These are phyloP conservation scores for Daldinia sp. DNA, from an alignment of 2,329 filamentous ascomycete genomes.

Conservation along the genomic window DNA sequence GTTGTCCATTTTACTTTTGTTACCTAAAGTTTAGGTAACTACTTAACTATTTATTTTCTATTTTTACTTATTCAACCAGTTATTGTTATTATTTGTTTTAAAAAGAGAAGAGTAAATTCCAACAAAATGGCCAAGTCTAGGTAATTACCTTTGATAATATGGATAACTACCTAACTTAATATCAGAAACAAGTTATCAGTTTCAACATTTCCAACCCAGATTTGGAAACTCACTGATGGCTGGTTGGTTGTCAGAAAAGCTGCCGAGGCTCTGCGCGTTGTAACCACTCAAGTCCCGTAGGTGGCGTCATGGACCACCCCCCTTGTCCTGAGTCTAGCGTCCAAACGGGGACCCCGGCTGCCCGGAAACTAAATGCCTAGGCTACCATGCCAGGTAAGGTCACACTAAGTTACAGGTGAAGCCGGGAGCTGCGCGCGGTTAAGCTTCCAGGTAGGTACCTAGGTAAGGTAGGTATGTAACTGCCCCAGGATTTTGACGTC, in stretches of 20 bases:
- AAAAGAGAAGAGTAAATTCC: too few species aligned
- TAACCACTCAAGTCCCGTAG: conserved; percentile 12
- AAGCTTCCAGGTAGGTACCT: conserved; percentile 2
- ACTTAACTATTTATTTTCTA: neutral
- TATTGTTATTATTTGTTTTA: too few species aligned
- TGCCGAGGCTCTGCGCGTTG: conserved; percentile 21
- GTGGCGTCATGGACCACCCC: conserved; percentile 16
- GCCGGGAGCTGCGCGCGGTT: conserved; percentile 8
- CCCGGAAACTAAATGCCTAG: neutral
- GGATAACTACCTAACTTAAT: neutral
- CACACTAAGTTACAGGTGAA: conserved; percentile 1
- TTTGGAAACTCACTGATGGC: conserved; percentile 2
- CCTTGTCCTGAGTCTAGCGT: conserved; percentile 22
- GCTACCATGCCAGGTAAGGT: neutral
- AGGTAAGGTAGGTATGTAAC: too few species aligned
- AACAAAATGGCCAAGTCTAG: neutral
- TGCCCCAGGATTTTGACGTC: conserved; percentile 19
- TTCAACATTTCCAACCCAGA: neutral
- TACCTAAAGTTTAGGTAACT: neutral
- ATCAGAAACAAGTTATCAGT: neutral
- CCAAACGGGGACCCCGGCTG: conserved; percentile 29
- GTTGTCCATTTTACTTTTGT: neutral
- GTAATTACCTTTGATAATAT: neutral
- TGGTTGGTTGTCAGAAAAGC: conserved; percentile 1
- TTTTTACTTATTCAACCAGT: neutral